Evolutionary conservation across 129 eudicot species (phyloP), one percentile per base, ranked within the genome.

Genomic region (Chrysanthemum lavandulifolium): DNA sequence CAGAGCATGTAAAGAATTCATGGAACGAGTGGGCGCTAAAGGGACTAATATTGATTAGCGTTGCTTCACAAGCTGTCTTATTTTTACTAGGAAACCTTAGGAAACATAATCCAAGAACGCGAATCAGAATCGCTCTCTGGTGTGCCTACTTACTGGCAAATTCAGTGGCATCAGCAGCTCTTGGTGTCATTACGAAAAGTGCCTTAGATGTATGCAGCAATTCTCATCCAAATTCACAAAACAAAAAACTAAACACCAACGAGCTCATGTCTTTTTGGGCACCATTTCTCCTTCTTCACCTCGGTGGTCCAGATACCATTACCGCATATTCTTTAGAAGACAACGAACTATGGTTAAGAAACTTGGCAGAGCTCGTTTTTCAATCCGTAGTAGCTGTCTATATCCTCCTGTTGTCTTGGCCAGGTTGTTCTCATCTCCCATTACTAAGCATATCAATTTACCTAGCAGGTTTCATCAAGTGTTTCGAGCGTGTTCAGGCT

Each of bases 41-140:
- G 10, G 68, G 60, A 10, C 65, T 84, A 14, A 70, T 87, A 56
- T 50, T 84, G 64, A 13, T 62, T 65, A 84, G 92, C 73, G 58
- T 87, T 55, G 45, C 54, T 65, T 76, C 74, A 13, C 92, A 87
- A 18, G 48, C 76, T 18, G 3, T 79, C 47, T 82, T 84, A 12
- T 61, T 68, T 15, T 9, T 63, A 14, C 62, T 84, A 15, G 92
- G 86, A 43, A 77, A 79, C n/a, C 73, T 78, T 65, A 66, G 92
- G 65, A 84, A 79, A 58, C 55, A 78, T 61, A 58, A 61, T 53
- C 73, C 77, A 7, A 77, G 66, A 49, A 76, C 84, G 14, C 55
- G 84, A 67, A 57, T 84, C 61, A 73, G 88, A 73, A 31, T 81
- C n/a, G 10, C 27, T 16, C 74, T 87, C 14, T 87, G 92, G 92